These are phyloP conservation scores for Allantophomopsis lycopodina DNA, from an alignment of 2,329 filamentous ascomycete species.

Conservation along the genomic window DNA sequence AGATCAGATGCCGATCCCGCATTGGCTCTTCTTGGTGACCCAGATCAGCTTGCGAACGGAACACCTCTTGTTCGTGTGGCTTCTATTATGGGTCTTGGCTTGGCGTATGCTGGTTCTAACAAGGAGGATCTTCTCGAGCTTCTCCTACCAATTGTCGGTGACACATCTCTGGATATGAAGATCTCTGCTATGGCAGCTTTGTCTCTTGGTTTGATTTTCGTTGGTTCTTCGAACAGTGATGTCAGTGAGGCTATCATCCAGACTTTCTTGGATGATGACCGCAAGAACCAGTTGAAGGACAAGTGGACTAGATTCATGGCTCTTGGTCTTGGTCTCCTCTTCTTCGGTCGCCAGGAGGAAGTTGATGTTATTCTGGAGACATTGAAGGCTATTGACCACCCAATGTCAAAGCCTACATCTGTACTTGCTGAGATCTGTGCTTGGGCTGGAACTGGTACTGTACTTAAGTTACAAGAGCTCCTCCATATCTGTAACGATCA, in stretches of 20 bases:
- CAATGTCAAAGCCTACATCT: conserved; percentile 90
- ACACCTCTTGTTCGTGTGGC: conserved; percentile 67
- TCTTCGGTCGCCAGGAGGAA: conserved; percentile 94
- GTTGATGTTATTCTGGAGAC: conserved; percentile 98
- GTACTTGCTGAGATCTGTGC: conserved; percentile 93
- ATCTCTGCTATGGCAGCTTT: conserved; percentile 92
- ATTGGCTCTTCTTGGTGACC: conserved; percentile 70
- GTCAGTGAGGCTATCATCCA: conserved; percentile 87
- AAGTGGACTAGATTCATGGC: conserved; percentile 98
- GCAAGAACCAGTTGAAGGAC: conserved; percentile 80
- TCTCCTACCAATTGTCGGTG: conserved; percentile 75
- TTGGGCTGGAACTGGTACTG: conserved; percentile 93
- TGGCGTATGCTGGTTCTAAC: conserved; percentile 90
- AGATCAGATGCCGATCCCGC: conserved; percentile 82
- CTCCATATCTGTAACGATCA: conserved; percentile 98
- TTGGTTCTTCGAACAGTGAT: conserved; percentile 83
- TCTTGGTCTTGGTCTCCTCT: conserved; percentile 81
- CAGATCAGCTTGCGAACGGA: conserved; percentile 66
- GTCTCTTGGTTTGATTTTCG: conserved; percentile 78
- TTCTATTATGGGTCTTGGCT: conserved; percentile 88
- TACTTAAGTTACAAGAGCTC: conserved; percentile 92
- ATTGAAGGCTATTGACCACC: conserved; percentile 90
- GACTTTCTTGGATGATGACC: conserved; percentile 86
- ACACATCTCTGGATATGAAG: conserved; percentile 82
- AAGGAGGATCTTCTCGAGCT: conserved; percentile 78